phyloP scores from a whole-genome alignment of 2,329 filamentous ascomycete genomes.

The Xylariaceae sp. region DNA sequence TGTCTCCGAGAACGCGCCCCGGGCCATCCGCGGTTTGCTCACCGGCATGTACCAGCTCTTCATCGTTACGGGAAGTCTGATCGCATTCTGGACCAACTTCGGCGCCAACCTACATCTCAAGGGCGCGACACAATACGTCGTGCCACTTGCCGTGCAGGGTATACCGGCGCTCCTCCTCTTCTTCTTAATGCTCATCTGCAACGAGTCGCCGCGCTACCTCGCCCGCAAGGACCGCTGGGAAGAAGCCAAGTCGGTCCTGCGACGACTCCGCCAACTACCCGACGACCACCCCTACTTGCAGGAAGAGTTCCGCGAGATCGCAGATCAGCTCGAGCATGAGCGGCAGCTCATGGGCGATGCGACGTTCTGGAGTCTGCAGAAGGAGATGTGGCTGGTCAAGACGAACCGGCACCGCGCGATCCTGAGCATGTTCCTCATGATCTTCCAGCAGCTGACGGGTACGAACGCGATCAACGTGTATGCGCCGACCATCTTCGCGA shows the following conservation, averaged over 20 bases:
- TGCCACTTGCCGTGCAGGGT: conserved; percentile 59
- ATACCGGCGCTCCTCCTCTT: conserved; percentile 57
- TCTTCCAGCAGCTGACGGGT: conserved; percentile 70
- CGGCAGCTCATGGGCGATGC: conserved; percentile 51
- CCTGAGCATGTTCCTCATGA: conserved; percentile 55
- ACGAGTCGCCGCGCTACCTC: conserved; percentile 60
- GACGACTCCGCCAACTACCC: conserved; percentile 51
- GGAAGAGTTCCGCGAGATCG: conserved; percentile 56
- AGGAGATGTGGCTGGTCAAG: conserved; percentile 57
- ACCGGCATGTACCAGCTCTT: conserved; percentile 44
- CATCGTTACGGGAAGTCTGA: conserved; percentile 41
- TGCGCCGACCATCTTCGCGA: conserved; percentile 32
- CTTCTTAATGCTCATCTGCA: conserved; percentile 55
- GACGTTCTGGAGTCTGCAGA: conserved; percentile 51
- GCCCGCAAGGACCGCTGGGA: conserved; percentile 62
- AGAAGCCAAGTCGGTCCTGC: conserved; percentile 50
- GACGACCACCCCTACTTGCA: conserved; percentile 50
- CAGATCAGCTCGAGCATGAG: conserved; percentile 57
- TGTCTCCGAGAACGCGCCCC: conserved; percentile 42
- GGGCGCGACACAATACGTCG: conserved; percentile 41
- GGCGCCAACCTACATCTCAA: conserved; percentile 37
- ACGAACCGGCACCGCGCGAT: conserved; percentile 60
- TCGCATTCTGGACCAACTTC: conserved; percentile 49
- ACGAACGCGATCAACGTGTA: conserved; percentile 36
- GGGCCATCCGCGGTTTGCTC: conserved; percentile 40